A percentile compares a stretch with the other conserved stretches of the same genome.
Evolutionary conservation across 1,139 yeast genomes (phyloP).

Genomic region (Candida tropicalis): DNA sequence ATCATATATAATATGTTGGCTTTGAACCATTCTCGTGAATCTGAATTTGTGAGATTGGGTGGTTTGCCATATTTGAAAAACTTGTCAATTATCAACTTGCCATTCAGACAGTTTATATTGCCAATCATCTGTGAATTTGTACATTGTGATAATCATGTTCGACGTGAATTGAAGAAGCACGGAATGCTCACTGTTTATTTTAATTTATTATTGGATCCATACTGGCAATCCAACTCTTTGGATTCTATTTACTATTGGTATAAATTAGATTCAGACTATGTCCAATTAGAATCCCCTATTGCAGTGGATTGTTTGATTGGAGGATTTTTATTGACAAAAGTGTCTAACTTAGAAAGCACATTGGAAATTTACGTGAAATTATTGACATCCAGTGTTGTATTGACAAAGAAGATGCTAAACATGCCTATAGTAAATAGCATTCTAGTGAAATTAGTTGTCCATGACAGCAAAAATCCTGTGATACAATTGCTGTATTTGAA

Average conservation of each 20-base stretch:
- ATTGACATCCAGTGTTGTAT: constrained; percentile 22
- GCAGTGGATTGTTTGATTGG: constrained; percentile 37
- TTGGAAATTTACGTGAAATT: constrained; percentile 43
- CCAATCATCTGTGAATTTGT: constrained; percentile 69
- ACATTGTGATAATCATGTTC: constrained; percentile 46
- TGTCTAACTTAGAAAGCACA: constrained; percentile 44
- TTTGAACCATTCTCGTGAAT: constrained; percentile 53
- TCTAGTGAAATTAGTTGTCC: constrained; percentile 26
- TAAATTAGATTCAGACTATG: constrained; percentile 28
- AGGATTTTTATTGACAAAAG: constrained; percentile 43
- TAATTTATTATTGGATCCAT: constrained; percentile 55
- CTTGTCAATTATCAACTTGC: constrained; percentile 48
- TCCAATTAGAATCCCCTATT: constrained; percentile 28
- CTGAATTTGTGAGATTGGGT: constrained; percentile 56
- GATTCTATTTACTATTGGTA: constrained; percentile 56
- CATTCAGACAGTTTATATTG: constrained; percentile 61
- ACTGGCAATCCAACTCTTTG: constrained; percentile 71
- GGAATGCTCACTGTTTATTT: constrained; percentile 51
- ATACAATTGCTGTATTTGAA: constrained; percentile 39
- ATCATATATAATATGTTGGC: constrained; percentile 59
- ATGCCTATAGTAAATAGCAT: constrained; percentile 32
- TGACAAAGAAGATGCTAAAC: constrained; percentile 30
- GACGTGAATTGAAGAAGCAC: constrained; percentile 38
- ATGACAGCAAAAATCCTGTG: constrained; percentile 37
- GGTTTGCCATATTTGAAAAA: constrained; percentile 53